Evolutionary conservation across 495 filamentous ascomycete genomes (phyloP).

Genomic region (Podospora pseudoanserina): DNA sequence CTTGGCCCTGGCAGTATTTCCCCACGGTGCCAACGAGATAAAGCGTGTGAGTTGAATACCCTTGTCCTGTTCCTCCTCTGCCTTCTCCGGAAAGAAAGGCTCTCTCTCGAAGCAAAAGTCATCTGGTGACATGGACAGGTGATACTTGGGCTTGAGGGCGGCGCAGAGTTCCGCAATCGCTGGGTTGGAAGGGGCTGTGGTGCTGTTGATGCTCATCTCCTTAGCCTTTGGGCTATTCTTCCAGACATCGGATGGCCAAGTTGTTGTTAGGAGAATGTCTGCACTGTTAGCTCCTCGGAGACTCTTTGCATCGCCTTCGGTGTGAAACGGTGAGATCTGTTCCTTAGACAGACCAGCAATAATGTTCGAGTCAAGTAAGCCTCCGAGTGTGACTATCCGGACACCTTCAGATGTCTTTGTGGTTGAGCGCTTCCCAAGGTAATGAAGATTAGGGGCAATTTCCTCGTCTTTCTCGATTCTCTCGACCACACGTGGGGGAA

Average conservation of each 20-base stretch:
- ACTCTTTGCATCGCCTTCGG: constrained; percentile 67
- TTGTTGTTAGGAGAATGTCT: constrained; percentile 80
- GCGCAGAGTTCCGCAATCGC: constrained; percentile 70
- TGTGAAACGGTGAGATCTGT: constrained; percentile 65
- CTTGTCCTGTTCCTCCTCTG: constrained; percentile 29
- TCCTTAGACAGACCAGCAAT: constrained; percentile 55
- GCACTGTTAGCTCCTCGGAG: constrained; percentile 68
- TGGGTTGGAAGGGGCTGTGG: constrained; percentile 39
- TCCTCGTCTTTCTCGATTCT: constrained; percentile 69
- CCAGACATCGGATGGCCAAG: constrained; percentile 76
- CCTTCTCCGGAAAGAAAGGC: constrained; percentile 70
- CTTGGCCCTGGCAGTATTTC: constrained; percentile 71
- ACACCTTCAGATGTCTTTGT: constrained; percentile 89
- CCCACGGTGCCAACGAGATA: constrained; percentile 75
- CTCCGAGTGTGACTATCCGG: constrained; percentile 76
- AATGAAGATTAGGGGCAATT: constrained; percentile 82
- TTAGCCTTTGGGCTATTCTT: constrained; percentile 46
- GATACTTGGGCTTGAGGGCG: constrained; percentile 78
- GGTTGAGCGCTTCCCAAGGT: constrained; percentile 75
- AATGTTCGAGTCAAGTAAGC: constrained; percentile 54
- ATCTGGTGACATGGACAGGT: constrained; percentile 65
- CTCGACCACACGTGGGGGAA: constrained; percentile 66
- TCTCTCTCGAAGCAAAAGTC: constrained; percentile 81
- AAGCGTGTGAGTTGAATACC: constrained; percentile 72
- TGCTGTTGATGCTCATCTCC: constrained; percentile 47